Percentiles rank a stretch among this genome's conserved stretches.
phyloP scores from a whole-genome alignment of 164 flowering plant genomes.

The Hamamelis virginiana region DNA sequence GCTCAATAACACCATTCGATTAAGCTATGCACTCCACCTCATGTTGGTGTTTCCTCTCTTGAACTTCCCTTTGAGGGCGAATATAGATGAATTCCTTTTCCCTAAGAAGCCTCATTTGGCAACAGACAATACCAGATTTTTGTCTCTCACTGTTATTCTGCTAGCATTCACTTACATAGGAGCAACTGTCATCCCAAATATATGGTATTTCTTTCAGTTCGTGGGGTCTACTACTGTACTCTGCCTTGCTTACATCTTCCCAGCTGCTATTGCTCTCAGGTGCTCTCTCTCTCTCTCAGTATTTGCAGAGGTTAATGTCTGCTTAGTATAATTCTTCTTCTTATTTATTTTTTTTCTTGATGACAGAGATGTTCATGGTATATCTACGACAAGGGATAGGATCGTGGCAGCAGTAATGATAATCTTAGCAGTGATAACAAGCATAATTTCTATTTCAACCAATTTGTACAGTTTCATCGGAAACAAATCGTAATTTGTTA shows the following conservation, averaged over 20 bases:
- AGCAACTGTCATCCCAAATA: constrained; percentile 72
- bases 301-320: too few species aligned
- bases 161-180: constrained; percentile 47
- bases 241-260: constrained; percentile 78
- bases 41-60: constrained; percentile 84
- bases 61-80: constrained; percentile 71
- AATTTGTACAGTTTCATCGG: constrained; percentile 41
- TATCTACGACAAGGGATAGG: constrained; percentile 65
- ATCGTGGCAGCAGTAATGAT: constrained; percentile 59
- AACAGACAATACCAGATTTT: constrained; percentile 44
- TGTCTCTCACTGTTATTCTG: constrained; percentile 41
- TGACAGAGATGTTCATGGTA: constrained; percentile 71
- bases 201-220: constrained; percentile 90
- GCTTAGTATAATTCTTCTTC: not conserved
- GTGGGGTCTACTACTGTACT: constrained; percentile 79
- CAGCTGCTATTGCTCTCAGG: constrained; percentile 84
- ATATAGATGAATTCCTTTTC: constrained; percentile 69
- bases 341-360: not conserved
- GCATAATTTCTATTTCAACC: constrained; percentile 67
- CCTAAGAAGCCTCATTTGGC: constrained; percentile 42
- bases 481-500: constrained; percentile 10
- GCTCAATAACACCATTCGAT: constrained; percentile 59
- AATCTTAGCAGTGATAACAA: constrained; percentile 60
- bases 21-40: constrained; percentile 87
- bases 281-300: constrained; percentile 18